Evolutionary conservation across 2,329 filamentous ascomycete species (phyloP).

Genomic region (Trichoderma asperellum): DNA sequence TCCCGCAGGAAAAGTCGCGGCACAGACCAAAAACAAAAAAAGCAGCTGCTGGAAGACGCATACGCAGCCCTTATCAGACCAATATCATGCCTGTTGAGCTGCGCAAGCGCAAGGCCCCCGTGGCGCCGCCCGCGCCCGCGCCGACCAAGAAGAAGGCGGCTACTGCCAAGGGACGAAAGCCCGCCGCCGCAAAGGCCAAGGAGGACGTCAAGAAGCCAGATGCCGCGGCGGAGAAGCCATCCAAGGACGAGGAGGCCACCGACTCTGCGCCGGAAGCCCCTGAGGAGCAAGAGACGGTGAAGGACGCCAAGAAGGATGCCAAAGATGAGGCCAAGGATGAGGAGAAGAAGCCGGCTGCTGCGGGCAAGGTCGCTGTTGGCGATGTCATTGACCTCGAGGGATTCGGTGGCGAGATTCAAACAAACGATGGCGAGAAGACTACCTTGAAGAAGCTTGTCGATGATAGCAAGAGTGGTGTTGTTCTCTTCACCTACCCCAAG

Average conservation of each 20-base stretch:
- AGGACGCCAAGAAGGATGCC: conserved; percentile 38
- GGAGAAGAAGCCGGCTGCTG: conserved; percentile 40
- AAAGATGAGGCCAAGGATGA: conserved; percentile 46
- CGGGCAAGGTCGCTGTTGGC: conserved; percentile 56
- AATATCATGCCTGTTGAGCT: conserved; percentile 59
- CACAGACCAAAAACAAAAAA: background rate
- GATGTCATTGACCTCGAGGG: conserved; percentile 59
- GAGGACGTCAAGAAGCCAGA: conserved; percentile 24
- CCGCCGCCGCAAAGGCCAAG: conserved; percentile 31
- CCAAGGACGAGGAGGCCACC: conserved; percentile 26
- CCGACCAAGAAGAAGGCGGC: conserved; percentile 51
- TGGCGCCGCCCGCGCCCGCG: conserved; percentile 51
- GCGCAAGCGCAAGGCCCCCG: conserved; percentile 64
- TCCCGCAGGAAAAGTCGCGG: conserved; percentile 6
- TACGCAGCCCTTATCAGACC: background rate
- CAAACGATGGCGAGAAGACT: conserved; percentile 79
- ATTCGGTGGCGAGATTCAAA: conserved; percentile 76
- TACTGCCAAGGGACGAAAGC: conserved; percentile 39
- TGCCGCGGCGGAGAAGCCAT: conserved; percentile 27
- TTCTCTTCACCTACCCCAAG: conserved; percentile 94
- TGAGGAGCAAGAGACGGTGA: conserved; percentile 26
- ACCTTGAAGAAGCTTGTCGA: conserved; percentile 80
- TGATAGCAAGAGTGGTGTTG: conserved; percentile 81
- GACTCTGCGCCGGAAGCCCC: conserved; percentile 24
- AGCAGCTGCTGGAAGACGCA: background rate